Evolutionary conservation across 1,139 yeast species (phyloP), one percentile per base, ranked within the genome.

Genomic region (Yamadazyma atmosphaerica): DNA sequence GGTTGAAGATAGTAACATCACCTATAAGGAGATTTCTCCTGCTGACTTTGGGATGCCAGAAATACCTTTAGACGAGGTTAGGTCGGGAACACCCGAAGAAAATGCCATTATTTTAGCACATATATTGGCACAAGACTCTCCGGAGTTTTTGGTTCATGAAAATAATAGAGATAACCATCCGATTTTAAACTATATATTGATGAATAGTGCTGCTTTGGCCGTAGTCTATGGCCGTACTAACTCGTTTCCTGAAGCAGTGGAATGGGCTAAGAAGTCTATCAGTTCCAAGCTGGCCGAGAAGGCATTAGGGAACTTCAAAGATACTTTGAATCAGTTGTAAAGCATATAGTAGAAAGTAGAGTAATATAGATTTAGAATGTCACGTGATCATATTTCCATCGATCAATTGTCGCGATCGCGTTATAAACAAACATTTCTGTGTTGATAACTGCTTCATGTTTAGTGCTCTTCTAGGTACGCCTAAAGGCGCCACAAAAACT

Each of bases 171-270:
- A 60, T 4, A 68, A 68, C 45, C 74, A 75, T 43, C 88, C 98
- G 1, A 63, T 90, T 15, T 81, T 84, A 38, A 96, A 92, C 63
- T 92, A 89, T 62, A 92, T 92, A 15, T 61, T 90, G 43, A 65
- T 92, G 74, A 92, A 92, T 59, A 74, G 94, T 29, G 92, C 92
- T 4, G 95, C 96, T 0, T 65, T 92, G 43, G 92, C 94, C 1
- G 86, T 84, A 28, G 79, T 89, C 15, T 75, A 86, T 13, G 95
- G 95, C 2, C 56, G 71, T 3, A 81, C 89, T 2, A 59, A 60
- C 14, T 66, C 76, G 49, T 90, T 94, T 90, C 74, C 70, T 43
- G 76, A 79, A 13, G 98, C 98, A 12, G 94, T 88, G 4, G 68
- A 67, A 40, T 56, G 81, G 32, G 98, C 98, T 1, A 76, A 79